Conservation (phyloP, 768 basidiomycete species). For the Nidularia sp. region DNA sequence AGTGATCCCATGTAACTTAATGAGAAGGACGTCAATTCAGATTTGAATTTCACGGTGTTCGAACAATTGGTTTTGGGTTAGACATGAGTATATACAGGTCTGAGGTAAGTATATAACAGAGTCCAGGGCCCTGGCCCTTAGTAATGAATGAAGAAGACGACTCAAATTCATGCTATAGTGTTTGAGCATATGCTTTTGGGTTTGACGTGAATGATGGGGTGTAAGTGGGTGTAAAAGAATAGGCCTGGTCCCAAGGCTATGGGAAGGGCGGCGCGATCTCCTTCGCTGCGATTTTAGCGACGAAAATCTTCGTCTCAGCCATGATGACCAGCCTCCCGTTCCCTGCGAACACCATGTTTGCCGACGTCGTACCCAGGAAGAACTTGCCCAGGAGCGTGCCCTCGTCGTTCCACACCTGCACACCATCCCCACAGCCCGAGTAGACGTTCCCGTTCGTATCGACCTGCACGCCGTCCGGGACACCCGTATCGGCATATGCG, state of each 20-base stretch:
- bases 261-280: constrained; percentile 8
- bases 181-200: too few relatives aligned
- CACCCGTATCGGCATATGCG: constrained; percentile 61
- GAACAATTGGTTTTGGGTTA: too few relatives aligned
- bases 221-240: too few relatives aligned
- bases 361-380: constrained; percentile 41
- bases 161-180: too few relatives aligned
- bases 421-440: constrained; percentile 65
- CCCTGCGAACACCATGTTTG: constrained; percentile 44
- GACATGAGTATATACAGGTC: too few relatives aligned
- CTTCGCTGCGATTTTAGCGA: constrained; percentile 41
- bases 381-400: constrained; percentile 65
- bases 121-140: too few relatives aligned
- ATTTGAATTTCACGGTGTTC: too few relatives aligned
- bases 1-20: too few relatives aligned
- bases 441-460: constrained; percentile 66
- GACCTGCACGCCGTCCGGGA: constrained; percentile 65
- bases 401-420: constrained; percentile 48
- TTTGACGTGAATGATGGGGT: too few relatives aligned
- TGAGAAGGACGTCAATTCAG: too few relatives aligned
- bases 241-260: background rate
- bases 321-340: constrained; percentile 38
- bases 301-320: constrained; percentile 43
- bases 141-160: too few relatives aligned
- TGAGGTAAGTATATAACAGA: too few relatives aligned